Conservation (phyloP, 1,139 yeast species). For the Saccharomyces uvarum region DNA sequence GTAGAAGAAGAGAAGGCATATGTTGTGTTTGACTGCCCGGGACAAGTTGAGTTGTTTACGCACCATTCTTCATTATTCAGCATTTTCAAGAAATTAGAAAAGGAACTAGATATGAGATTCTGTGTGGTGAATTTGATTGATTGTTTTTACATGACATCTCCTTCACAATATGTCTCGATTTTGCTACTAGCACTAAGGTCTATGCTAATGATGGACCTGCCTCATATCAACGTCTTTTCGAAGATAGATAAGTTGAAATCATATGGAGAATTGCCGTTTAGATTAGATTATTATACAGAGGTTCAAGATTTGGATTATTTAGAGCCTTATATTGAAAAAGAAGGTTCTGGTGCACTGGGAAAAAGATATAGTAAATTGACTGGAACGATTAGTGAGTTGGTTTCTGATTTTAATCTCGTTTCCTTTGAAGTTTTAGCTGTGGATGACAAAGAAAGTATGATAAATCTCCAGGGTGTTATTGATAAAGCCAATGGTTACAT, state of each 20-base stretch:
- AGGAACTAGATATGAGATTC: conserved; percentile 57
- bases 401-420: conserved; percentile 81
- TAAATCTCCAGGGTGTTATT: conserved; percentile 60
- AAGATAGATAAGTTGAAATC: conserved; percentile 75
- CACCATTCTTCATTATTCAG: conserved; percentile 75
- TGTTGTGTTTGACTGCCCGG: conserved; percentile 91
- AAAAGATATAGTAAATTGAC: conserved; percentile 61
- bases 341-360: conserved; percentile 44
- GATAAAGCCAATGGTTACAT: conserved; percentile 92
- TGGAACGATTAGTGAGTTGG: conserved; percentile 70
- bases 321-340: conserved; percentile 62
- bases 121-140: conserved; percentile 87
- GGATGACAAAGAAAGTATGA: conserved; percentile 90
- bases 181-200: conserved; percentile 75
- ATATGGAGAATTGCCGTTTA: conserved; percentile 64
- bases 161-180: conserved; percentile 86
- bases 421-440: conserved; percentile 84
- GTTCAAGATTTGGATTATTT: conserved; percentile 75
- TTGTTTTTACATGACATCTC: conserved; percentile 74
- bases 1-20: conserved; percentile 58
- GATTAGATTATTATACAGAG: conserved; percentile 80
- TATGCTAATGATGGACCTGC: conserved; percentile 87
- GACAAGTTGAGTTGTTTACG: conserved; percentile 92
- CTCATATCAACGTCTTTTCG: conserved; percentile 85
- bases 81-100: conserved; percentile 65